Conservation (phyloP, 208 protist genomes). For the Wallacemonas sp. region DNA sequence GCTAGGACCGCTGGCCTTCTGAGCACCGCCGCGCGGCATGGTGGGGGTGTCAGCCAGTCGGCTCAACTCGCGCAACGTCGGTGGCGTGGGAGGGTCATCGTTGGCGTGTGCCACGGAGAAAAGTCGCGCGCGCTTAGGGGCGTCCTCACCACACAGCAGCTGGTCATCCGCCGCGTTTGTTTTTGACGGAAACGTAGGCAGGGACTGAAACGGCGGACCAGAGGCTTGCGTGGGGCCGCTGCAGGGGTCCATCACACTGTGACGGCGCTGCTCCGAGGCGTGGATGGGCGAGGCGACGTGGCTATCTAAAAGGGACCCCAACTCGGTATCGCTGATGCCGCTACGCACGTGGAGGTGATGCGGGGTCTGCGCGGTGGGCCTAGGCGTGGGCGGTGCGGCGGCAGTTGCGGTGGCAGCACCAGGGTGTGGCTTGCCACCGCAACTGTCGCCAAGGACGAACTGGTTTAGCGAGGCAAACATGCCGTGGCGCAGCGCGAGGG, state of each 20-base stretch:
- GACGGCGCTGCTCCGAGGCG: not conserved
- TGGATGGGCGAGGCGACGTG: not conserved
- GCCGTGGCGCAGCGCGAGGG: slow-evolving; percentile 44
- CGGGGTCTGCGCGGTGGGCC: not conserved
- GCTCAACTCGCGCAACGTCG: slow-evolving; percentile 42
- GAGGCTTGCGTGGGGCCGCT: too few relatives aligned
- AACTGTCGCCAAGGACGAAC: slow-evolving; percentile 40
- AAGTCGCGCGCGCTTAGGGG: slow-evolving; percentile 25
- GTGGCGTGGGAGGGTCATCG: slow-evolving; percentile 50
- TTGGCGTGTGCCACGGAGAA: slow-evolving; percentile 67
- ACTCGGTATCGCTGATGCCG: not conserved
- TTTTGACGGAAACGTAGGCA: not conserved
- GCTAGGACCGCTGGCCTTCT: slow-evolving; percentile 25
- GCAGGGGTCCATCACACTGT: too few relatives aligned
- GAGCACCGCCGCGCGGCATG: not conserved
- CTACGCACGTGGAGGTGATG: not conserved
- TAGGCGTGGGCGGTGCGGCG: not conserved
- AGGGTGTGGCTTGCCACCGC: not conserved
- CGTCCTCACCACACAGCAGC: not conserved
- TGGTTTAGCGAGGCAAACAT: slow-evolving; percentile 54
- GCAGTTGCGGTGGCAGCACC: not conserved
- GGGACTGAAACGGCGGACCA: too few relatives aligned
- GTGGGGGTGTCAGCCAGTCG: slow-evolving; percentile 19
- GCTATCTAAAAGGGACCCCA: slow-evolving; percentile 9
- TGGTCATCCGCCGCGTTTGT: not conserved